A percentile compares a stretch with the other conserved stretches of the same genome.
phyloP scores from a whole-genome alignment of 257 asterid genomes.

The Hygrophila difformis region DNA sequence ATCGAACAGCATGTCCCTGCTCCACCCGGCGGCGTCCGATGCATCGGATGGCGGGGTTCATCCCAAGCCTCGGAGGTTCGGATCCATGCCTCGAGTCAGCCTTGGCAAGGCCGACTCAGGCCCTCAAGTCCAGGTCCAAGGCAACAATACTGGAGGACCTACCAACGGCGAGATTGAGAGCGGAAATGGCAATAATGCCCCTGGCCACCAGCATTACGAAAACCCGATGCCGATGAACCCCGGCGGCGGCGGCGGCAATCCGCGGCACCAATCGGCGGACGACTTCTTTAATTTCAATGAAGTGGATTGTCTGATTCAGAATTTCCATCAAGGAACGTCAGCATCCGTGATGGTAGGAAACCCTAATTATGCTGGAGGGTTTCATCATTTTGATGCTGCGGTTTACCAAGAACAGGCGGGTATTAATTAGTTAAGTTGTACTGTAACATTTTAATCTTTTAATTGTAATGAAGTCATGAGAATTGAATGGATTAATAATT shows the following conservation, averaged over 20 bases:
- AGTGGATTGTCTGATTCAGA: slow-evolving; percentile 14
- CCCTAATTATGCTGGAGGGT: not conserved
- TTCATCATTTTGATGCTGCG: not conserved
- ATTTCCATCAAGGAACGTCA: not conserved
- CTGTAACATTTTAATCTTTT: no score
- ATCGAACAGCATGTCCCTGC: not conserved
- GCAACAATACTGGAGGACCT: not conserved
- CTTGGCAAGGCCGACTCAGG: not conserved
- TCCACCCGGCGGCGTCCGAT: not conserved
- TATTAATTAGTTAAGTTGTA: no score
- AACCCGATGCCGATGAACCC: slow-evolving; percentile 1
- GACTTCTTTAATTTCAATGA: slow-evolving; percentile 19
- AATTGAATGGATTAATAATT: no score
- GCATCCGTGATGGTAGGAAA: slow-evolving; percentile 1
- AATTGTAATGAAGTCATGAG: no score
- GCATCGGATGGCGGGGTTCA: not conserved
- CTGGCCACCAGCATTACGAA: slow-evolving; percentile 5
- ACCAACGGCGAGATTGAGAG: not conserved
- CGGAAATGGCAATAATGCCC: not conserved
- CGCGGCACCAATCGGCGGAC: slow-evolving; percentile 9
- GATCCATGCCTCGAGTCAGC: slow-evolving; percentile 30
- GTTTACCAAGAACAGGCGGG: slow-evolving; percentile 16
- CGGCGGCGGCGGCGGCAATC: not conserved
- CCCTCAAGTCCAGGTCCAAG: not conserved
- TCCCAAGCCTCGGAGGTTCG: slow-evolving; percentile 26